A percentile compares a stretch with the other conserved stretches of the same genome.
phyloP scores from a whole-genome alignment of 805 yeast genomes.

The Diddensiella transvaalensis region DNA sequence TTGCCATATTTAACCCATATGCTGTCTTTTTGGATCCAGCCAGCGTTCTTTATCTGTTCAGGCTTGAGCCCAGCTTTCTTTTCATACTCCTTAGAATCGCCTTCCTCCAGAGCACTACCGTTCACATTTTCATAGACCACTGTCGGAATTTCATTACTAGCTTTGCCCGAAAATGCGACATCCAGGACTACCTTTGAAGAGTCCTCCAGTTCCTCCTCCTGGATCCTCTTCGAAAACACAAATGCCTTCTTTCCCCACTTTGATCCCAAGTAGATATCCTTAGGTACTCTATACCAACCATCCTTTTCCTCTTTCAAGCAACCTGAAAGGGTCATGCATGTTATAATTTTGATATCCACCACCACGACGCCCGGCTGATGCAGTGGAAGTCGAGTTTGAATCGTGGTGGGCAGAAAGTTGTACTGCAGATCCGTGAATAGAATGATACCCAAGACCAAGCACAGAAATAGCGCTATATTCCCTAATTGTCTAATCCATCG shows the following conservation, averaged over 20 bases:
- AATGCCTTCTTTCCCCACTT: constrained; percentile 42
- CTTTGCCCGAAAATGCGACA: constrained; percentile 11
- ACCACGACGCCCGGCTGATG: constrained; percentile 44
- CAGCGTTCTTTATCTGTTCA: constrained; percentile 3
- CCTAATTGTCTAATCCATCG: constrained; percentile 18
- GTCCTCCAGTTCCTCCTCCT: constrained; percentile 17
- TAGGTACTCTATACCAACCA: constrained; percentile 44
- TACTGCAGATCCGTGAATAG: constrained; percentile 39
- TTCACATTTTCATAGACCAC: constrained; percentile 20
- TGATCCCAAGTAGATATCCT: constrained; percentile 44
- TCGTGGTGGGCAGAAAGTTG: constrained; percentile 36
- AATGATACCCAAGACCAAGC: constrained; percentile 24
- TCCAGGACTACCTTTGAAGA: constrained; percentile 15
- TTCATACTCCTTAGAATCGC: neutral
- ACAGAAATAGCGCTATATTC: constrained; percentile 10
- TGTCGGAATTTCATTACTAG: constrained; percentile 18
- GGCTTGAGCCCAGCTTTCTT: neutral
- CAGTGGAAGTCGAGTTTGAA: constrained; percentile 37
- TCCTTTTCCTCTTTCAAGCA: constrained; percentile 25
- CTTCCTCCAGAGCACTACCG: constrained; percentile 24
- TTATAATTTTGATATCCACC: constrained; percentile 41
- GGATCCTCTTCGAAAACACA: constrained; percentile 33
- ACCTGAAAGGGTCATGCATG: constrained; percentile 29
- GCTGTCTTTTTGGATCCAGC: constrained; percentile 28
- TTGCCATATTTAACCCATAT: constrained; percentile 59